Evolutionary conservation across 352 stramenopile species (phyloP).

Genomic region (Globisporangium radiosum): DNA sequence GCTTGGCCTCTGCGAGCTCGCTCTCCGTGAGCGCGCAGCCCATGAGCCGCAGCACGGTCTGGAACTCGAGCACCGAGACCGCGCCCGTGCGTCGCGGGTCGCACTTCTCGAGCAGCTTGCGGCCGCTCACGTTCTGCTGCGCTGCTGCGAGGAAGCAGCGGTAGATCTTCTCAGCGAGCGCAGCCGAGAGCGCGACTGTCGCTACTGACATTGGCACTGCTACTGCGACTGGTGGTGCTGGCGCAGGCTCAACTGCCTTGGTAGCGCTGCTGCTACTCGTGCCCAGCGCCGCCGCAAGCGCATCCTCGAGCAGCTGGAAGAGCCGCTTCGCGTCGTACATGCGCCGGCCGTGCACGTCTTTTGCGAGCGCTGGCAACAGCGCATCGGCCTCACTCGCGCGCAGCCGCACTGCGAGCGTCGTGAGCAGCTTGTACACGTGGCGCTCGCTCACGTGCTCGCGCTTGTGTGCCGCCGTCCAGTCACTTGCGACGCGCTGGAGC

Average conservation of each 20-base stretch:
- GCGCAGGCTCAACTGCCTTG: slow-evolving; percentile 15
- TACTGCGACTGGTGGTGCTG: neutral
- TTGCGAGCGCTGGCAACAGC: slow-evolving; percentile 32
- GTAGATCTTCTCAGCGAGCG: slow-evolving; percentile 59
- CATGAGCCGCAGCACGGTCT: slow-evolving; percentile 75
- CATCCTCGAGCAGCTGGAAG: slow-evolving; percentile 24
- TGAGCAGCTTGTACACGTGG: slow-evolving; percentile 57
- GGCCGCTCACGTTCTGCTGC: slow-evolving; percentile 69
- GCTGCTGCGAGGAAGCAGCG: slow-evolving; percentile 54
- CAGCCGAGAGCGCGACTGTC: slow-evolving; percentile 7
- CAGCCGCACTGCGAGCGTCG: slow-evolving; percentile 33
- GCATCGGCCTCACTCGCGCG: slow-evolving; percentile 41
- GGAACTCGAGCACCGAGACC: slow-evolving; percentile 60
- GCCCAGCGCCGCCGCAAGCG: slow-evolving; percentile 17
- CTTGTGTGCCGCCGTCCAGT: slow-evolving; percentile 18
- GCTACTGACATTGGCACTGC: neutral
- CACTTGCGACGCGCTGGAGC: slow-evolving; percentile 7
- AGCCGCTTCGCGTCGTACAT: slow-evolving; percentile 26
- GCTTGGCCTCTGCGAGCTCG: slow-evolving; percentile 50
- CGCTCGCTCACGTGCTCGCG: slow-evolving; percentile 37
- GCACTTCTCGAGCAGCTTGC: slow-evolving; percentile 67
- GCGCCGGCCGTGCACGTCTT: slow-evolving; percentile 18
- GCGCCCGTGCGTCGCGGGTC: slow-evolving; percentile 42
- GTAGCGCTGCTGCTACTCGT: neutral
- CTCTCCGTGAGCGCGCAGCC: slow-evolving; percentile 43